These are phyloP conservation scores for Colletotrichum sp. DNA, from an alignment of 2,329 filamentous ascomycete species.

Conservation along the genomic window DNA sequence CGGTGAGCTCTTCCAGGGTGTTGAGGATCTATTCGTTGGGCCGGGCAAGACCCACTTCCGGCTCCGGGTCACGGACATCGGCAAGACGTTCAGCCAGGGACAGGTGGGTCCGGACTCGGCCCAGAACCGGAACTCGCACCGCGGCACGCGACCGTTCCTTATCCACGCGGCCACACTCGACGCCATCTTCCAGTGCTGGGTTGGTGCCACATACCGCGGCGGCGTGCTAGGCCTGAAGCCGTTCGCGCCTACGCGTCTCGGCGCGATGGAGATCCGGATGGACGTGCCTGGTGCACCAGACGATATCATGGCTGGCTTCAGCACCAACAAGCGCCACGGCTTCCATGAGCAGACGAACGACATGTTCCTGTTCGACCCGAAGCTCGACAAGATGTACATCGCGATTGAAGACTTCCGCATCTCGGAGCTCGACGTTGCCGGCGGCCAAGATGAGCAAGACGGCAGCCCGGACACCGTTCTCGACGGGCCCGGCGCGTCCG, in stretches of 20 bases:
- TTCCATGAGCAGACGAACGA: not conserved
- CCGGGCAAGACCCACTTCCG: not conserved
- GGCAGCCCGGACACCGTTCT: not conserved
- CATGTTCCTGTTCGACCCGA: not conserved
- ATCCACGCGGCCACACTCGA: not conserved
- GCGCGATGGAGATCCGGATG: not conserved
- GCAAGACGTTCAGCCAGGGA: not conserved
- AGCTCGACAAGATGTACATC: not conserved
- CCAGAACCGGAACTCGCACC: not conserved
- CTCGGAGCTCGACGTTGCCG: not conserved
- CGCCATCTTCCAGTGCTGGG: slow-evolving; percentile 9
- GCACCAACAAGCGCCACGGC: not conserved
- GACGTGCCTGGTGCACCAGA: not conserved
- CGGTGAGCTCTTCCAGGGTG: not conserved
- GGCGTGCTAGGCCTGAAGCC: not conserved
- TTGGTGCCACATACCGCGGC: not conserved
- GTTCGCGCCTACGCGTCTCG: not conserved
- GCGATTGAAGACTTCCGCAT: not conserved
- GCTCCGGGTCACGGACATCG: not conserved
- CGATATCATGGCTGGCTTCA: not conserved
- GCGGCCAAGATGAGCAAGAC: not conserved
- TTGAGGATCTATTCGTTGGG: not conserved
- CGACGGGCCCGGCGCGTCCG: not conserved
- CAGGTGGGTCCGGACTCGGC: not conserved
- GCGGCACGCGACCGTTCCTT: not conserved